Conservation (phyloP, 176 grass and related monocot genomes). For the Oryza coarctata region DNA sequence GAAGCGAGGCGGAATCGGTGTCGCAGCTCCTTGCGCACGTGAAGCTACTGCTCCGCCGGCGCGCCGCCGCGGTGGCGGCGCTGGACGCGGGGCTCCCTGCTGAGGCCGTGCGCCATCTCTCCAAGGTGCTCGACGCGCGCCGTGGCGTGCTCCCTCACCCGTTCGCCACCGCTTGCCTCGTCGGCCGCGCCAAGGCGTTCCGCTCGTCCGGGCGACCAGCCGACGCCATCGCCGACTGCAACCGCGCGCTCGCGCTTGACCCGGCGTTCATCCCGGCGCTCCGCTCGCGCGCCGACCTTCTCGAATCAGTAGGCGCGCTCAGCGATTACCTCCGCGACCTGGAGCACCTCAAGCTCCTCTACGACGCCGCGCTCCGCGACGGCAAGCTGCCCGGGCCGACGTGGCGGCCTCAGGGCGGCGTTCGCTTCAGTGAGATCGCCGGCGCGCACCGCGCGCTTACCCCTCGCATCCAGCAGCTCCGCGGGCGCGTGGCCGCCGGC, state of each 20-base stretch:
- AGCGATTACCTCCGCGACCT: slow-evolving; percentile 82
- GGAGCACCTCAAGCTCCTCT: slow-evolving; percentile 92
- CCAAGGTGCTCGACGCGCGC: slow-evolving; percentile 81
- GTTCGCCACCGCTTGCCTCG: slow-evolving; percentile 77
- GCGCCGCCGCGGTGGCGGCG: slow-evolving; percentile 67
- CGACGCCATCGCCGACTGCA: slow-evolving; percentile 85
- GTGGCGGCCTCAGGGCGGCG: slow-evolving; percentile 59
- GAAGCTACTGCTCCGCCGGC: slow-evolving; percentile 74
- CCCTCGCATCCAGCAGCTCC: slow-evolving; percentile 60
- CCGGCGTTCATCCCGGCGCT: slow-evolving; percentile 91
- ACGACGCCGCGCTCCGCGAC: slow-evolving; percentile 84
- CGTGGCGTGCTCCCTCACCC: slow-evolving; percentile 66
- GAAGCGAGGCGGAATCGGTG: slow-evolving; percentile 52
- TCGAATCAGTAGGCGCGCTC: slow-evolving; percentile 50
- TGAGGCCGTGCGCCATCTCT: slow-evolving; percentile 81
- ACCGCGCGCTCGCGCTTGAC: slow-evolving; percentile 79
- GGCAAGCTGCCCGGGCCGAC: slow-evolving; percentile 62
- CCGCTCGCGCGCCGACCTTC: slow-evolving; percentile 71
- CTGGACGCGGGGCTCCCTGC: slow-evolving; percentile 61
- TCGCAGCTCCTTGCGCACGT: slow-evolving; percentile 69
- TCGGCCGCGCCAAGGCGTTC: slow-evolving; percentile 76
- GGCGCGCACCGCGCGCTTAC: slow-evolving; percentile 58
- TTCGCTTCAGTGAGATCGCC: slow-evolving; percentile 66
- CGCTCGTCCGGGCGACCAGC: slow-evolving; percentile 48
- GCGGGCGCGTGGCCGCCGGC: slow-evolving; percentile 48